These are phyloP conservation scores for Pythium insidiosum DNA, from an alignment of 352 stramenopile species.

Conservation along the genomic window DNA sequence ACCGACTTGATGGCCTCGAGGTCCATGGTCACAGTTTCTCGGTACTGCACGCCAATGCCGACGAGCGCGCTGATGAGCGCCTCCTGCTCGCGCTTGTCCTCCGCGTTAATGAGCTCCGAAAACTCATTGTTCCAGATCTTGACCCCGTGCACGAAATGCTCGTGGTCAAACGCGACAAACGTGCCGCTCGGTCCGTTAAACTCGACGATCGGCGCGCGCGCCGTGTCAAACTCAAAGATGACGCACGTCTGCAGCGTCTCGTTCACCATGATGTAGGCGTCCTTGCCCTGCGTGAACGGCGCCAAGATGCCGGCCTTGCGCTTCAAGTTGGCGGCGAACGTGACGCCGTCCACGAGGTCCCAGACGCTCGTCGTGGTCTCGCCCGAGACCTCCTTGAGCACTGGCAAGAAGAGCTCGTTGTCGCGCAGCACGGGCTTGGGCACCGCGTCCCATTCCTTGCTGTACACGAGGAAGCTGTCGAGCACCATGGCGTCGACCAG, in stretches of 20 bases:
- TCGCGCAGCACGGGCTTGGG: slow-evolving; percentile 26
- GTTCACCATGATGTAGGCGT: slow-evolving; percentile 42
- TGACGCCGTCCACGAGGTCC: slow-evolving; percentile 8
- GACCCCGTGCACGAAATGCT: slow-evolving; percentile 27
- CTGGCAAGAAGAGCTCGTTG: slow-evolving; percentile 34
- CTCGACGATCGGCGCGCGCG: slow-evolving; percentile 20
- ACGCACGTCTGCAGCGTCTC: slow-evolving; percentile 29
- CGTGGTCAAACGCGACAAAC: slow-evolving; percentile 10
- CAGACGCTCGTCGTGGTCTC: slow-evolving; percentile 21
- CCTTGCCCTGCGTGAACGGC: slow-evolving; percentile 47
- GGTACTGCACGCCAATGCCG: slow-evolving; percentile 32
- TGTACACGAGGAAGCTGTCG: slow-evolving; percentile 13
- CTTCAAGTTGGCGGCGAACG: slow-evolving; percentile 26
- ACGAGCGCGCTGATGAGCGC: slow-evolving; percentile 38
- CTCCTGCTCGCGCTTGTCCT: slow-evolving; percentile 32
- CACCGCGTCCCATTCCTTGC: slow-evolving; percentile 33
- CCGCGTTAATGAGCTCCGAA: slow-evolving; percentile 22
- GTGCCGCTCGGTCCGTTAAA: slow-evolving; percentile 9
- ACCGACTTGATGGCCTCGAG: slow-evolving; percentile 36
- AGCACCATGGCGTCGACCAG: slow-evolving; percentile 18
- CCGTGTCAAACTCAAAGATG: slow-evolving; percentile 25
- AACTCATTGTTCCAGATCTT: slow-evolving; percentile 29
- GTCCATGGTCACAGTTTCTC: slow-evolving; percentile 28
- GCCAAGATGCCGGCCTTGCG: slow-evolving; percentile 51
- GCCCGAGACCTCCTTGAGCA: slow-evolving; percentile 24